A percentile compares a stretch with the other conserved stretches of the same genome.
Evolutionary conservation across 2,329 filamentous ascomycete species (phyloP).

Genomic region (Exophiala lecanii-corni): DNA sequence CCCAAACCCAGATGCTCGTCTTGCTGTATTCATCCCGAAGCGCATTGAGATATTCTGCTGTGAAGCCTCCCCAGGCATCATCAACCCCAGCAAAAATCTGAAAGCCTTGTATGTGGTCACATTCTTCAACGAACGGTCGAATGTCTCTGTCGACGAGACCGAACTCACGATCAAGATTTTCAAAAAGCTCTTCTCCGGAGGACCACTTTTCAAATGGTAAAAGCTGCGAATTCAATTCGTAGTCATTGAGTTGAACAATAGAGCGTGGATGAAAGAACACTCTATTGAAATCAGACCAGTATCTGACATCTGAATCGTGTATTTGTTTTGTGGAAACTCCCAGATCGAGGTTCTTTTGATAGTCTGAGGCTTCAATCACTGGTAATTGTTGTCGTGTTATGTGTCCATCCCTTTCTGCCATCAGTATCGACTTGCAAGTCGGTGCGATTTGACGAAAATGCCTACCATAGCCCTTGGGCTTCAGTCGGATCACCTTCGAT

Average conservation of each 20-base stretch:
- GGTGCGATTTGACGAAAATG: background rate
- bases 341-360: conserved; percentile 73
- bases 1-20: conserved; percentile 81
- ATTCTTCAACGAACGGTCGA: conserved; percentile 83
- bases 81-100: conserved; percentile 70
- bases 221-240: conserved; percentile 72
- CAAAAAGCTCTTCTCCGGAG: conserved; percentile 71
- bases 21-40: conserved; percentile 90
- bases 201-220: conserved; percentile 78
- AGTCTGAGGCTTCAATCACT: conserved; percentile 65
- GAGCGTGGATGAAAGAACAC: conserved; percentile 90
- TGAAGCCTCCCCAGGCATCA: conserved; percentile 78
- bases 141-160: conserved; percentile 89
- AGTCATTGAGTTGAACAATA: conserved; percentile 80
- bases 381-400: conserved; percentile 61
- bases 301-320: conserved; percentile 69
- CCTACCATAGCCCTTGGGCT: conserved; percentile 44
- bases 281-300: conserved; percentile 94
- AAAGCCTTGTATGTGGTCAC: conserved; percentile 83
- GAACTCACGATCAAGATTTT: conserved; percentile 68
- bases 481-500: conserved; percentile 36
- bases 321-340: conserved; percentile 62
- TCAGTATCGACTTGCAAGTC: background rate
- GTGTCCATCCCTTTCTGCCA: conserved; percentile 17
- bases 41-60: conserved; percentile 66